These are phyloP conservation scores for Mucor lusitanicus DNA, from an alignment of 371 early-diverging fungal species.

Conservation along the genomic window DNA sequence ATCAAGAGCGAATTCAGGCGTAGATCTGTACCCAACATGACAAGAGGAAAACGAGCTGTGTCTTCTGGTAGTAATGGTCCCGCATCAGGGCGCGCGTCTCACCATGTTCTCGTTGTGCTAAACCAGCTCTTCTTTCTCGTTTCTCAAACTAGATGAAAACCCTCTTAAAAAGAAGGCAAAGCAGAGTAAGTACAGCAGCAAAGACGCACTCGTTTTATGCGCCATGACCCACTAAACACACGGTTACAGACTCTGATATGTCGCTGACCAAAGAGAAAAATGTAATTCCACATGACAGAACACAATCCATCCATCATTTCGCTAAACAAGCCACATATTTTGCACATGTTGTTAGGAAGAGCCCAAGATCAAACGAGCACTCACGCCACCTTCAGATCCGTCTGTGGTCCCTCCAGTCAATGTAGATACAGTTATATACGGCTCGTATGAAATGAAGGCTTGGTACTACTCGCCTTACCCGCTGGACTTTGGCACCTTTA, in stretches of 20 bases:
- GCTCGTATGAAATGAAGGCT: conserved; percentile 71
- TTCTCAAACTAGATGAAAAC: background rate
- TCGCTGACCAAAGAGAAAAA: background rate
- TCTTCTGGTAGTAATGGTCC: background rate
- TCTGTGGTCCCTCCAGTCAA: conserved; percentile 35
- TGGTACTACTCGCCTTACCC: conserved; percentile 98
- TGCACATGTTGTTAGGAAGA: background rate
- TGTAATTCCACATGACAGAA: background rate
- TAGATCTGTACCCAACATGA: background rate
- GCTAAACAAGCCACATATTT: background rate
- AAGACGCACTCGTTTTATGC: background rate
- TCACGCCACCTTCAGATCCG: conserved; percentile 25
- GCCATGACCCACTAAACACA: background rate
- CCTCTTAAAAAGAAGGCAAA: background rate
- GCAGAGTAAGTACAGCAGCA: background rate
- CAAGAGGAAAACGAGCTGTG: background rate
- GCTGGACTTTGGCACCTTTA: conserved; percentile 67
- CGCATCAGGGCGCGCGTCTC: background rate
- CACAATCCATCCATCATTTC: background rate
- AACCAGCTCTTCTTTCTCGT: background rate
- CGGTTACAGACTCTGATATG: background rate
- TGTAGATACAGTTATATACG: conserved; percentile 62
- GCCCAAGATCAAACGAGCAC: conserved; percentile 11
- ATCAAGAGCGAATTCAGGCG: background rate
- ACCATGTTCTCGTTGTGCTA: background rate